Base-by-base conservation (phyloP, 805 yeast genomes). In the Barnettozyma californica region DNA sequence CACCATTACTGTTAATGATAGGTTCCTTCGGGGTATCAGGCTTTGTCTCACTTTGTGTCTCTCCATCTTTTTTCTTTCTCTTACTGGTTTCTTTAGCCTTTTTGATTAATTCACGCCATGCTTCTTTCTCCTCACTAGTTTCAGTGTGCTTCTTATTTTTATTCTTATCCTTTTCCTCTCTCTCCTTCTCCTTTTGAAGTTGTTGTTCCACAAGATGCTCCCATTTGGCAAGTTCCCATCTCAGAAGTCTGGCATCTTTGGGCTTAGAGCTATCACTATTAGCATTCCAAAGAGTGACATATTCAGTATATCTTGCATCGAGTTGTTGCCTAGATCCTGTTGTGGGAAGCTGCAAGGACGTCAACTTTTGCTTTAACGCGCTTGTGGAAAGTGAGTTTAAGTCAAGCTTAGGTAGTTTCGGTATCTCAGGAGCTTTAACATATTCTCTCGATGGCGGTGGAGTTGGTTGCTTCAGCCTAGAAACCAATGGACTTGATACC, bases 251-350 rank as follows among this genome's bases (percentile, higher is more conserved):
- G 20, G 80, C 81, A 23, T 78, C 65, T 4, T 77, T 77, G 0
- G 96, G 96, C 27, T 70, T 73, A 33, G 76, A 68, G 6, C 90
- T 76, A 60, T 89, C 96, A 39, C 82, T 74, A 59, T 89, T 89
- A 11, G 96, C 83, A 60, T 91, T 91, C 81, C 83, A 85, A 10
- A 89, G 60, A 29, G 82, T 78, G 48, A 84, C 80, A 68, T 81
- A 91, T 54, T 90, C 92, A 52, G 80, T 83, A 60, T 86, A 86
- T 37, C 98, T 67, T 18, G 76, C 66, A 51, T 87, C 91, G 56
- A 90, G 59, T 53, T 78, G 83, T 14, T 66, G 67, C 51, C 87
- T 71, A 1, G 83, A 65, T 0, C 97, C 98, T 9, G 62, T 64
- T 0, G 80, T 71, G 0, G 90, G 77, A 7, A 91, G 63, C 13